Evolutionary conservation across 768 basidiomycete species (phyloP), one percentile per base, ranked within the genome.

Genomic region (Panaeolus cyanescens): DNA sequence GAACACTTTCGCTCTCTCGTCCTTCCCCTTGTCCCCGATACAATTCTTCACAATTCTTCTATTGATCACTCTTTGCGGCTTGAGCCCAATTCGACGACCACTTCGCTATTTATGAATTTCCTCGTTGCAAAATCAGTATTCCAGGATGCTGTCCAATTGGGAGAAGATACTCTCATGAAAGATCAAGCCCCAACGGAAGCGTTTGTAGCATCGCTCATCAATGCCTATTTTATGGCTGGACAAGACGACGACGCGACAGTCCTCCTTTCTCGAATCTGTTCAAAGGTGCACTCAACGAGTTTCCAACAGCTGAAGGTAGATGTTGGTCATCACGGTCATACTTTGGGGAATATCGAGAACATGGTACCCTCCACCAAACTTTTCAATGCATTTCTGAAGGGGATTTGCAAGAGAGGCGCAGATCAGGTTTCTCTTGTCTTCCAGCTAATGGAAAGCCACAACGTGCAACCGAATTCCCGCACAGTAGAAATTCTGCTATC

Each of bases 301-400:
- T 77, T 77, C 53, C 50, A 71, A 15, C 62, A 55, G 15, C 53
- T 72, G 19, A 56, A 64, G 57, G 65, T 64, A 20, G 55, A 25
- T 39, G 37, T 33, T 30, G 33, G 54, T 17, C 28, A 58, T 22
- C 34, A 17, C 22, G 56, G 58, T 45, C 54, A 61, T 30, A 20
- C 32, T 12, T 55, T 66, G 66, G 55, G 62, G 20, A 63, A 71
- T 55, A 55, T 70, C 42, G 54, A 73, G 2, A 66, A 62, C 33
- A 67, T 83, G 28, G 62, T 64, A 13, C 80, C 80, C 32, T 79
- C 79, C 6, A 71, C 75, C 34, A 75, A 79, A 56, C 72, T 90
- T 28, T 84, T 90, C 75, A 92, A 93, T 68, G 79, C 85, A 19
- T 72, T 89, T 19, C 73, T 92, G 12, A 74, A 75, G 55, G 84